A percentile compares a stretch with the other conserved stretches of the same genome.
phyloP scores from a whole-genome alignment of 441 rosid species.

The Erodium moschatum region DNA sequence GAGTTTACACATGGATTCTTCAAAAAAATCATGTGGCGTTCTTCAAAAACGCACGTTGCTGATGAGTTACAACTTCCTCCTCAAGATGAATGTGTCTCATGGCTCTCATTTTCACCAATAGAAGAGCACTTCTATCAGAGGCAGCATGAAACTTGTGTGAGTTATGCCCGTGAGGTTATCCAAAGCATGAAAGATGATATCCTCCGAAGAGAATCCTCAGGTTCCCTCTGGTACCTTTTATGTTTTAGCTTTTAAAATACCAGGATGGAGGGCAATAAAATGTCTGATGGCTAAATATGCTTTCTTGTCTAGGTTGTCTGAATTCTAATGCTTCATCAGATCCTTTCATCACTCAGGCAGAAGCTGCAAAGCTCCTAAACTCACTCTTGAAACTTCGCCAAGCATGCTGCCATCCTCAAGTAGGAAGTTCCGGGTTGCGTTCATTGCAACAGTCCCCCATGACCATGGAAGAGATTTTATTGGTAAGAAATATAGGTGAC shows the following conservation, averaged over 20 bases:
- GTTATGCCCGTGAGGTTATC: conserved; percentile 83
- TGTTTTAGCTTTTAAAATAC: conserved; percentile 22
- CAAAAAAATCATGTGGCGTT: conserved; percentile 94
- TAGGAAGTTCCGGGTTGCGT: conserved; percentile 90
- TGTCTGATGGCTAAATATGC: conserved; percentile 16
- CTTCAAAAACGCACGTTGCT: conserved; percentile 77
- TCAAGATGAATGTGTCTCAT: conserved; percentile 81
- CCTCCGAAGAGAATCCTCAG: conserved; percentile 59
- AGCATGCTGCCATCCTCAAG: conserved; percentile 99
- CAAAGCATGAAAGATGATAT: conserved; percentile 70
- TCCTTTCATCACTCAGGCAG: conserved; percentile 64
- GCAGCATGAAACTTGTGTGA: conserved; percentile 92
- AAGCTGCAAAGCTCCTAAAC: conserved; percentile 78
- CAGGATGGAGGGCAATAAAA: conserved; percentile 8
- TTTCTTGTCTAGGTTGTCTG: conserved; percentile 36
- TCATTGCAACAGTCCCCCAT: conserved; percentile 89
- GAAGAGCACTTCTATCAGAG: conserved; percentile 91
- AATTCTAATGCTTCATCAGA: conserved; percentile 29
- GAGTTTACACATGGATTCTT: conserved; percentile 65
- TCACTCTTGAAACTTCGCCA: conserved; percentile 98
- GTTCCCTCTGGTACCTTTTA: conserved; percentile 28
- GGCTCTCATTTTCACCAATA: conserved; percentile 87
- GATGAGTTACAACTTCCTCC: conserved; percentile 92
- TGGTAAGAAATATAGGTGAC: conserved; percentile 29
- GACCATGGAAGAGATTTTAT: conserved; percentile 90